These are phyloP conservation scores for Albizia julibrissin DNA, from an alignment of 306 rosid species.

Conservation along the genomic window DNA sequence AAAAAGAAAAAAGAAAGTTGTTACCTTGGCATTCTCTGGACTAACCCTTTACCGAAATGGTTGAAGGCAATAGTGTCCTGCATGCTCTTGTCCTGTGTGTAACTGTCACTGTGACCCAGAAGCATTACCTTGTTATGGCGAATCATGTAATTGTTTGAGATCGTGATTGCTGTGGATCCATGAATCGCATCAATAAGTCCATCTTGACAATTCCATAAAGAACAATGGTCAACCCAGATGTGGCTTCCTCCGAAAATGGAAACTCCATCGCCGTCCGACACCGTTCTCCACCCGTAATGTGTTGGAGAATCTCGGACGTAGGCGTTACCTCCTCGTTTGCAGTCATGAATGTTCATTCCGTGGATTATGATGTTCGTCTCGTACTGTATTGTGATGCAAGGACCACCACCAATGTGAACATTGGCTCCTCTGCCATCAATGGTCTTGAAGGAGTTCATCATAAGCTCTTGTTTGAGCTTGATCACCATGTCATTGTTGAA, in stretches of 20 bases:
- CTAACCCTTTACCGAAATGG: conserved; percentile 94
- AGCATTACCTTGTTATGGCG: conserved; percentile 95
- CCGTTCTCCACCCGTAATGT: conserved; percentile 84
- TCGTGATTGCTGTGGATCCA: conserved; percentile 85
- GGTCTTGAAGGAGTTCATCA: conserved; percentile 87
- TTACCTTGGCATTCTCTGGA: conserved; percentile 77
- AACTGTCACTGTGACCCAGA: conserved; percentile 85
- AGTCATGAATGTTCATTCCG: conserved; percentile 82
- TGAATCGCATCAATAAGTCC: conserved; percentile 83
- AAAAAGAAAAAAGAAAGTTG: background rate
- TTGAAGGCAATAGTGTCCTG: conserved; percentile 93
- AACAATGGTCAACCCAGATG: conserved; percentile 91
- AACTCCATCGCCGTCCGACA: conserved; percentile 83
- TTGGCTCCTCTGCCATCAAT: conserved; percentile 81
- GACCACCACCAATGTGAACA: conserved; percentile 92
- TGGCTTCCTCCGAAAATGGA: conserved; percentile 88
- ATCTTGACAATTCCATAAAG: conserved; percentile 70
- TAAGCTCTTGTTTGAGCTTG: conserved; percentile 63
- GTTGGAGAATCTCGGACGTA: conserved; percentile 80
- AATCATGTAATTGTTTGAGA: conserved; percentile 78
- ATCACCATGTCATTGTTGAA: conserved; percentile 81
- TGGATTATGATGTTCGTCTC: conserved; percentile 81
- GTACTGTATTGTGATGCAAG: conserved; percentile 84
- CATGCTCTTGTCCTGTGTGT: conserved; percentile 72
- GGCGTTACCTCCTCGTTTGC: conserved; percentile 77